Conservation (phyloP, 2,329 filamentous ascomycete genomes). For the Didymella arachidicola region DNA sequence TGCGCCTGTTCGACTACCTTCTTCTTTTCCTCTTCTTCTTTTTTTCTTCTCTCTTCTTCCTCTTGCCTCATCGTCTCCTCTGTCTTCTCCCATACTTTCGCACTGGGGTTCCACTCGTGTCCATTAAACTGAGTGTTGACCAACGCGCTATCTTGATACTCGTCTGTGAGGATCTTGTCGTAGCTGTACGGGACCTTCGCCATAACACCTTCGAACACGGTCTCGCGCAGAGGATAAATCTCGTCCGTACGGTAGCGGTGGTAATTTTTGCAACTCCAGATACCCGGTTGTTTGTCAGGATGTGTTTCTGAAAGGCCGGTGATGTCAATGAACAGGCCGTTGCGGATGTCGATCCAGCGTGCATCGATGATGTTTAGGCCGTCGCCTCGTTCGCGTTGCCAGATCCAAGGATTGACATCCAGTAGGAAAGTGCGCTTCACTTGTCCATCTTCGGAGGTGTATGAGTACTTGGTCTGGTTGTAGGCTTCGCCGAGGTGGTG, state of each 20-base stretch:
- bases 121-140: conserved; percentile 67
- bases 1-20: conserved; percentile 23
- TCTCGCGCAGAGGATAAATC: conserved; percentile 77
- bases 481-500: conserved; percentile 68
- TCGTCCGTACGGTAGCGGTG: conserved; percentile 76
- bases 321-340: conserved; percentile 84
- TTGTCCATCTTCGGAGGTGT: conserved; percentile 44
- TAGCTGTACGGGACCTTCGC: conserved; percentile 75
- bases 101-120: conserved; percentile 66
- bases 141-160: conserved; percentile 70
- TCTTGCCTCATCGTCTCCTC: conserved; percentile 27
- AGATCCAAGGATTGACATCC: conserved; percentile 77
- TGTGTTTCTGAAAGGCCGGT: conserved; percentile 77
- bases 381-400: conserved; percentile 67
- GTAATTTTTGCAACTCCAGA: conserved; percentile 82
- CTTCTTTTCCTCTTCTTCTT: conserved; percentile 21
- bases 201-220: conserved; percentile 75
- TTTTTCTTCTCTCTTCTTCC: conserved; percentile 24
- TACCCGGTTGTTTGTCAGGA: conserved; percentile 64
- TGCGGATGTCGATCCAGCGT: conserved; percentile 79
- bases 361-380: conserved; percentile 84
- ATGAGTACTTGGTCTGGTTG: conserved; percentile 71
- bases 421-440: conserved; percentile 69
- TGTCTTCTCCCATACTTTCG: conserved; percentile 66
- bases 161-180: conserved; percentile 69